Base-by-base conservation (phyloP, 805 yeast species). In the Starmerella potacharoeniae region DNA sequence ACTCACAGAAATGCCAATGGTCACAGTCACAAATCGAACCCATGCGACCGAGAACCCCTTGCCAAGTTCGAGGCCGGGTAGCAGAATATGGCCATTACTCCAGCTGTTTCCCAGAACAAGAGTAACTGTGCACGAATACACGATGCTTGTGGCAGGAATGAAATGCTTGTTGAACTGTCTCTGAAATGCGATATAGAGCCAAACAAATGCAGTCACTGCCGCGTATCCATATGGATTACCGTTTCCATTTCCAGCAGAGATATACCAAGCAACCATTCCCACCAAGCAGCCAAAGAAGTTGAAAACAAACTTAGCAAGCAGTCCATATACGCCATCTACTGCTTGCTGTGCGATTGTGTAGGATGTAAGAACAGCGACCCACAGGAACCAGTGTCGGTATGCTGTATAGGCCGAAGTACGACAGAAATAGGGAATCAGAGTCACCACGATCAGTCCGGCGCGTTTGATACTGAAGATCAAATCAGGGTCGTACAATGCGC, bases 251-350 rank as follows among this genome's bases (percentile, higher is more conserved):
- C 71, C 71, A 2, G 68, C 54, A 3, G 65, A 60, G 16, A 70
- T 68, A 51, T 70, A 70, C 72, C 72, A 70, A 5, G 59, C 65
- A 4, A 66, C 65, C 65, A 69, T 60, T 0, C 69, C 72, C 4
- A 65, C 50, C 6, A 67, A 51, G 34, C 68, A 60, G 3, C 71
- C 71, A 36, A 63, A 39, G 36, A 69, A 63, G 2, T 69, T 64
- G 54, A 59, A 66, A 14, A 61, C 47, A 10, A 68, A 48, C 30
- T 68, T 62, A 16, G 62, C 50, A 1, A 64, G 39, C 22, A 66
- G 58, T 0, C 66, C 65, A 42, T 67, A 67, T 1, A 65, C 45
- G 7, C 68, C 66, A 56, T 70, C 72, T 8, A 69, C 71, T 7
- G 69, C 64, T 40, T 63, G 63, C 7, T 64, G 62, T 0, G 66